phyloP scores from a whole-genome alignment of 2,329 filamentous ascomycete species.

The Mollisiaceae sp. region DNA sequence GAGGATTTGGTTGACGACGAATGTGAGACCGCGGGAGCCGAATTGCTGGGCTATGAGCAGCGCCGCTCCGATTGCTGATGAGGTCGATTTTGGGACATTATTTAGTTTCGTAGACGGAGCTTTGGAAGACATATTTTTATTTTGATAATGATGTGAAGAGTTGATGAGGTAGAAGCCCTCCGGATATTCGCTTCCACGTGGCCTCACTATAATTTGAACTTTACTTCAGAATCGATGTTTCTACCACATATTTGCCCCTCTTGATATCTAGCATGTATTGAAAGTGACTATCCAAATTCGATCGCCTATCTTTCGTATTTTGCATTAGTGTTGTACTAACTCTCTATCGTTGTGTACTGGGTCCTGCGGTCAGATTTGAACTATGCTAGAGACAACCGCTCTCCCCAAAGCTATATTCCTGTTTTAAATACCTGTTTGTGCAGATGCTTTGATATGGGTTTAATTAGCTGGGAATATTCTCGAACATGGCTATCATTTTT shows the following conservation, averaged over 20 bases:
- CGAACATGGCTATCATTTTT: too few species aligned
- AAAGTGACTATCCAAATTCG: too few species aligned
- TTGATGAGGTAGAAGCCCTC: not conserved
- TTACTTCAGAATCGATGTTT: not conserved
- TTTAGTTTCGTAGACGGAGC: not conserved
- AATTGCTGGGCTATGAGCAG: conserved; percentile 84
- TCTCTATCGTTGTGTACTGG: too few species aligned
- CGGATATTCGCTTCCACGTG: not conserved
- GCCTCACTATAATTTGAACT: not conserved
- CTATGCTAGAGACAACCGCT: too few species aligned
- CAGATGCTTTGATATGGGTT: too few species aligned
- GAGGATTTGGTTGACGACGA: conserved; percentile 88
- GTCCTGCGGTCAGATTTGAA: too few species aligned
- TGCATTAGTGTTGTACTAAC: too few species aligned
- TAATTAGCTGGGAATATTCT: too few species aligned
- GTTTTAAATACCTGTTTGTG: too few species aligned
- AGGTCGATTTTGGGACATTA: conserved; percentile 20
- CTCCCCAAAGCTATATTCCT: too few species aligned
- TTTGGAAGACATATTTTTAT: conserved; percentile 9
- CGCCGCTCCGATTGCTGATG: conserved; percentile 36
- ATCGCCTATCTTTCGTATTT: too few species aligned
- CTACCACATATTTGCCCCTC: not conserved
- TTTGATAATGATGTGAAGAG: conserved; percentile 1
- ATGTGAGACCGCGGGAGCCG: conserved; percentile 84
- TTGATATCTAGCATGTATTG: not conserved